Evolutionary conservation across 495 filamentous ascomycete genomes (phyloP).

Genomic region (Letharia columbiana): DNA sequence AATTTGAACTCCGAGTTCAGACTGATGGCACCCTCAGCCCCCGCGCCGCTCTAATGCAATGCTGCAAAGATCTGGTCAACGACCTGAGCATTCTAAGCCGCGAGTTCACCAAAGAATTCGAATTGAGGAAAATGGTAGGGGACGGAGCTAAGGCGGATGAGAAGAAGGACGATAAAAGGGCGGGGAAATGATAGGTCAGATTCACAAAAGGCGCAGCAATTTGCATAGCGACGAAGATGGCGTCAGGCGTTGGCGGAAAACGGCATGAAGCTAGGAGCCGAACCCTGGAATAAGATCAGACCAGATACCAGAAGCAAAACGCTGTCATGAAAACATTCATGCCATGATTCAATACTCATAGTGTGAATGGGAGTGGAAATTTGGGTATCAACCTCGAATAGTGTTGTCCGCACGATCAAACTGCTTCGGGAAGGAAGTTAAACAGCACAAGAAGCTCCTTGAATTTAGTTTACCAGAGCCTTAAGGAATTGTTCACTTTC

Average conservation of each 20-base stretch:
- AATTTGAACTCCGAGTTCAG: conserved; percentile 80
- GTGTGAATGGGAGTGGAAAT: not conserved
- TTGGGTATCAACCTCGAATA: no score
- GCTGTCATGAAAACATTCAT: not conserved
- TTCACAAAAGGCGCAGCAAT: not conserved
- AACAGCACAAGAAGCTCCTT: not conserved
- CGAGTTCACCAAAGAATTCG: conserved; percentile 92
- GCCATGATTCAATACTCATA: not conserved
- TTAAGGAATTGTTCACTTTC: no score
- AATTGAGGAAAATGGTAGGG: conserved; percentile 81
- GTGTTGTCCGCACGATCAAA: not conserved
- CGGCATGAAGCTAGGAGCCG: not conserved
- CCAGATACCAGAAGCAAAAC: not conserved
- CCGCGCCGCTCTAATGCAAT: conserved; percentile 71
- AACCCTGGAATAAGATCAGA: not conserved
- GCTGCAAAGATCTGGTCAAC: conserved; percentile 68
- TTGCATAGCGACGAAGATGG: not conserved
- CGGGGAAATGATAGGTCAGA: not conserved
- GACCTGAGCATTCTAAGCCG: conserved; percentile 67
- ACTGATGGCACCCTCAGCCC: conserved; percentile 84
- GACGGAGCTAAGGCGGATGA: conserved; percentile 41
- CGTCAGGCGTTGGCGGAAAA: not conserved
- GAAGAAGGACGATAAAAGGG: conserved; percentile 15
- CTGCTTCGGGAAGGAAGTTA: not conserved
- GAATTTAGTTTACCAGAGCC: no score